phyloP scores from a whole-genome alignment of 352 stramenopile genomes.

The Globisporangium paddicum region DNA sequence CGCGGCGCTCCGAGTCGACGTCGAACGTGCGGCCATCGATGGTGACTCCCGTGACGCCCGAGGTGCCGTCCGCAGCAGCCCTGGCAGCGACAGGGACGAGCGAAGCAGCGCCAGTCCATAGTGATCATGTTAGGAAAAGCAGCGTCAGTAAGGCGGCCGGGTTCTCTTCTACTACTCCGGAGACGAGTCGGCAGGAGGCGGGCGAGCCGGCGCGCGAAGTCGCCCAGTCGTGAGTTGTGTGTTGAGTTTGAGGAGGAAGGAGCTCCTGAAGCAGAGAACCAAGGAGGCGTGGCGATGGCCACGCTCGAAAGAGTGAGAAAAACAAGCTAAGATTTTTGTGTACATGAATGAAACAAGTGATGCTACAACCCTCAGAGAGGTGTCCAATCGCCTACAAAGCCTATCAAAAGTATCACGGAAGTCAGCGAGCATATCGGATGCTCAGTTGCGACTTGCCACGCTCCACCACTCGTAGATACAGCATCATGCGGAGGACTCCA shows the following conservation, averaged over 20 bases:
- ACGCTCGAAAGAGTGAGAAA: not conserved
- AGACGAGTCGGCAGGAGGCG: slow-evolving; percentile 37
- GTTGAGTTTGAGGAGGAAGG: not conserved
- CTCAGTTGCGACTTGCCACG: too few relatives aligned
- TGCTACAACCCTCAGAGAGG: too few relatives aligned
- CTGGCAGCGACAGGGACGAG: not conserved
- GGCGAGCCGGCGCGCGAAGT: slow-evolving; percentile 46
- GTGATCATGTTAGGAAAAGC: slow-evolving; percentile 4
- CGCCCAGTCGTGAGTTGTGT: not conserved
- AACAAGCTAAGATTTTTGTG: slow-evolving; percentile 5
- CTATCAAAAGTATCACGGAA: too few relatives aligned
- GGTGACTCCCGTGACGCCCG: slow-evolving; percentile 33
- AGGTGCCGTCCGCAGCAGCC: slow-evolving; percentile 15
- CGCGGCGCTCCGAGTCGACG: slow-evolving; percentile 15
- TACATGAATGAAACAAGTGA: not conserved
- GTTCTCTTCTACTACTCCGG: slow-evolving; percentile 9
- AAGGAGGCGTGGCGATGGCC: not conserved
- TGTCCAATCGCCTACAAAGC: too few relatives aligned
- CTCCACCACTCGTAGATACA: too few relatives aligned
- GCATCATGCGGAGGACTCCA: too few relatives aligned
- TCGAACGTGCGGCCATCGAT: slow-evolving; percentile 15
- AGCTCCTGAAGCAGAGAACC: not conserved
- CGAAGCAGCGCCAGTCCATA: not conserved
- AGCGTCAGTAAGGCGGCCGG: slow-evolving; percentile 11
- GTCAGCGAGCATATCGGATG: too few relatives aligned